Evolutionary conservation across 192 early-diverging fungal genomes (phyloP), one percentile per base, ranked within the genome.

Genomic region (Coemansia sp.): DNA sequence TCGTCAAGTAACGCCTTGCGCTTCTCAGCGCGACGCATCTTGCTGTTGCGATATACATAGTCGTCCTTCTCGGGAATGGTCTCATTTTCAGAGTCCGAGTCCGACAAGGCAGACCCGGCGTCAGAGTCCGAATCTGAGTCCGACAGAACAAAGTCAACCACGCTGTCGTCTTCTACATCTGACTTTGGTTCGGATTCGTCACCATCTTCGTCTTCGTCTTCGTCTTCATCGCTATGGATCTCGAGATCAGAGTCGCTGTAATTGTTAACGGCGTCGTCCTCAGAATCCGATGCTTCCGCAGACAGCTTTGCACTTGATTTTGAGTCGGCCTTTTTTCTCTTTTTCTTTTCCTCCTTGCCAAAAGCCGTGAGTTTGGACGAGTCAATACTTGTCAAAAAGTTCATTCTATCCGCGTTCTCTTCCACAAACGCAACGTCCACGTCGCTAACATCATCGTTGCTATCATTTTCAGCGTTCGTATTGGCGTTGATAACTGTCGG

Each of bases 351-450:
- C 55, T 83, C 62, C 65, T 82, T 82, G 32, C 48, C 68, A 39
- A 73, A 58, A 11, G 62, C 69, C 5, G 54, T 43, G 14, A 83
- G 73, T 19, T 68, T 76, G 22, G 74, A 69, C 0, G 70, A 67
- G 39, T 83, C 69, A 6, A 83, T 41, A 6, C 71, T 56, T 19
- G 68, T 77, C 44, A 83, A 58, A 48, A 83, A 83, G 32, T 69
- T 63, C 38, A 83, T 61, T 22, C 65, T 75, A 10, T 61, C 16
- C 7, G 64, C 72, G 44, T 79, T 79, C 39, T 70, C 69, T 9
- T 49, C 62, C 65, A 79, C 74, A 77, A 84, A 84, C 20, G 64
- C 72, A 50, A 79, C 48, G 43, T 86, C 85, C 6, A 80, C 80
- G 8, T 70, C 75, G 17, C 81, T 68, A 2, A 79, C 42, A 11